These are phyloP conservation scores for Neonothopanus nambi DNA, from an alignment of 1,284 basidiomycete species.

Conservation along the genomic window DNA sequence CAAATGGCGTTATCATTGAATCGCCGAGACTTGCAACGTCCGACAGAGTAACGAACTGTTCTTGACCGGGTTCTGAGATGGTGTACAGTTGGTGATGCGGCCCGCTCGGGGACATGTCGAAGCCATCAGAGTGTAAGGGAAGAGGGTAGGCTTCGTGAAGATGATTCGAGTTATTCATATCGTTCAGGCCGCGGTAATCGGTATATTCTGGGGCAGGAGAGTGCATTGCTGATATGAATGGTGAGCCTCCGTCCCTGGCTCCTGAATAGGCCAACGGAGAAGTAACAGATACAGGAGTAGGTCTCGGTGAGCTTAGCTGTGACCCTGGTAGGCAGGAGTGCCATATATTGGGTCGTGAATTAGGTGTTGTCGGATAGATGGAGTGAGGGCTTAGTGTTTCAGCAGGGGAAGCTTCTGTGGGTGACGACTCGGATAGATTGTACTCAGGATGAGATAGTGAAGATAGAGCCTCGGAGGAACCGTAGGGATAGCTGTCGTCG, in stretches of 20 bases:
- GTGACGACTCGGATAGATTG: too few species aligned
- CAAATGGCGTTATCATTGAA: too few species aligned
- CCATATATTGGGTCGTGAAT: too few species aligned
- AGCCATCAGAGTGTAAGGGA: not conserved
- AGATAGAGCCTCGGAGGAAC: too few species aligned
- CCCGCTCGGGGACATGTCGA: not conserved
- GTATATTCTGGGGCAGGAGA: not conserved
- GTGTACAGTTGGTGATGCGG: not conserved
- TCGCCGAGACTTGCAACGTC: conserved; percentile 5
- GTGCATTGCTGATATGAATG: conserved; percentile 2
- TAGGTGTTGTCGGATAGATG: too few species aligned
- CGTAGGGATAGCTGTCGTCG: too few species aligned
- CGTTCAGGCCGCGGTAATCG: too few species aligned
- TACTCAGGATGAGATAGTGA: too few species aligned
- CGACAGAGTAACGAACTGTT: conserved; percentile 9
- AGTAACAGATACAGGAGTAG: not conserved
- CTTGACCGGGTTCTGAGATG: not conserved
- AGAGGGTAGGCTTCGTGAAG: not conserved
- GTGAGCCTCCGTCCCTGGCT: not conserved
- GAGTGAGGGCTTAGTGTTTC: too few species aligned
- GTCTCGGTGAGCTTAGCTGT: conserved; percentile 1
- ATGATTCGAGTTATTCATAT: not conserved
- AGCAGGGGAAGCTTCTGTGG: too few species aligned
- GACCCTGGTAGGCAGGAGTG: not conserved
- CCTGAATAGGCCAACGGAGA: not conserved